These are phyloP conservation scores for Mycena floridula DNA, from an alignment of 768 basidiomycete species.

Conservation along the genomic window DNA sequence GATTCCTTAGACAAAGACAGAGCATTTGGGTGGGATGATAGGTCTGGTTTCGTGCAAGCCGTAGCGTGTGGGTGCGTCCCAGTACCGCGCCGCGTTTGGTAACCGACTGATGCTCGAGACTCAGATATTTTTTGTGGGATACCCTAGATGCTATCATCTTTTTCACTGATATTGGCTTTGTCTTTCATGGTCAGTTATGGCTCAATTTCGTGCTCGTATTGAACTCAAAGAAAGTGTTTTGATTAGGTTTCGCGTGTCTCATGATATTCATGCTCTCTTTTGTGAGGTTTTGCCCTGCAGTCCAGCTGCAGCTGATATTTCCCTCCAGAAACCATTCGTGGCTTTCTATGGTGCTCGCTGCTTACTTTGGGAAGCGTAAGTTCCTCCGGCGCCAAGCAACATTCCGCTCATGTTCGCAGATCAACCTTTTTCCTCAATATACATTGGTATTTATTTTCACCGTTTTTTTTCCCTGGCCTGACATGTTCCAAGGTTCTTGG, in stretches of 20 bases:
- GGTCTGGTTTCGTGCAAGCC: conserved; percentile 52
- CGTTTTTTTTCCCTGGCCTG: not conserved
- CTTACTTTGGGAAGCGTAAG: conserved; percentile 77
- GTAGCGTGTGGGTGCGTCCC: conserved; percentile 63
- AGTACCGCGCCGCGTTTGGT: not conserved
- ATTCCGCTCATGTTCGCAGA: conserved; percentile 22
- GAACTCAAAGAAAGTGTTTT: no score
- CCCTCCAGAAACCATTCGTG: conserved; percentile 65
- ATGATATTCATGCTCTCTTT: conserved; percentile 63
- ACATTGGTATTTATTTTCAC: conserved; percentile 53
- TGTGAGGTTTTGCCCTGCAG: conserved; percentile 35
- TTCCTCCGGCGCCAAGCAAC: conserved; percentile 4
- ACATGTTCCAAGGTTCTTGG: conserved; percentile 52
- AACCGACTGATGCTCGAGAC: not conserved
- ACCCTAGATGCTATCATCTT: conserved; percentile 62
- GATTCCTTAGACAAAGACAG: conserved; percentile 49
- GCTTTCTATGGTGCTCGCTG: conserved; percentile 76
- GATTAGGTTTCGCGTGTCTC: conserved; percentile 62
- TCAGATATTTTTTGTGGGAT: conserved; percentile 84
- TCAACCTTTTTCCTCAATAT: conserved; percentile 86
- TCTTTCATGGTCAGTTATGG: conserved; percentile 58
- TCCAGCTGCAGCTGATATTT: no score
- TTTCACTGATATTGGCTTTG: conserved; percentile 67
- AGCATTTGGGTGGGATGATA: conserved; percentile 70
- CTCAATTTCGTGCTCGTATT: no score